phyloP scores from a whole-genome alignment of 176 grass and related monocot species.

The Pharus latifolius region DNA sequence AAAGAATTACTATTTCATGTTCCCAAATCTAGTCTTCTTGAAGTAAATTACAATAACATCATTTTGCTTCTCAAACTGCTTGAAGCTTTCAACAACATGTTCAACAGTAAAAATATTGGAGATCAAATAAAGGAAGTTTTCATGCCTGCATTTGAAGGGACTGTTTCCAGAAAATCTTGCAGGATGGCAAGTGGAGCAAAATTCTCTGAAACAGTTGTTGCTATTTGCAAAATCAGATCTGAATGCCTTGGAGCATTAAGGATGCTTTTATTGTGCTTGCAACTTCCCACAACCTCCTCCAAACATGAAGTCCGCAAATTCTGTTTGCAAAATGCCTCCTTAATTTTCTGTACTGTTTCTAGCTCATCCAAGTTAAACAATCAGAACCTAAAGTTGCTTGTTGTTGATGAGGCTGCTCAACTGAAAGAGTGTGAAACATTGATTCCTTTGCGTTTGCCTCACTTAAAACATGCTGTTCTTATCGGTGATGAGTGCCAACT shows the following conservation, averaged over 20 bases:
- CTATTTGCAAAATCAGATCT: slow-evolving; percentile 26
- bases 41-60: slow-evolving; percentile 34
- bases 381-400: slow-evolving; percentile 11
- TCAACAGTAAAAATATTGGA: not conserved
- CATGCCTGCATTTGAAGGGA: not conserved
- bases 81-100: slow-evolving; percentile 25
- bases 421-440: slow-evolving; percentile 63
- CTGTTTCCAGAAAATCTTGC: not conserved
- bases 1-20: slow-evolving; percentile 47
- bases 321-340: not conserved
- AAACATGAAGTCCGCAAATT: not conserved
- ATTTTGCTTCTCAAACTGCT: slow-evolving; percentile 36
- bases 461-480: slow-evolving; percentile 34
- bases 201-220: slow-evolving; percentile 7
- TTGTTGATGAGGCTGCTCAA: slow-evolving; percentile 66
- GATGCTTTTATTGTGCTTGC: slow-evolving; percentile 22
- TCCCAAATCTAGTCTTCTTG: slow-evolving; percentile 35
- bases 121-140: slow-evolving; percentile 37
- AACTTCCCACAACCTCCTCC: not conserved
- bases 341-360: slow-evolving; percentile 32
- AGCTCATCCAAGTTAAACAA: slow-evolving; percentile 6
- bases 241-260: slow-evolving; percentile 34
- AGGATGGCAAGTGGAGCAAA: not conserved
- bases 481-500: slow-evolving; percentile 60
- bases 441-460: slow-evolving; percentile 34